Evolutionary conservation across 2,329 filamentous ascomycete species (phyloP).

Genomic region (Ophiostoma pallidulum): DNA sequence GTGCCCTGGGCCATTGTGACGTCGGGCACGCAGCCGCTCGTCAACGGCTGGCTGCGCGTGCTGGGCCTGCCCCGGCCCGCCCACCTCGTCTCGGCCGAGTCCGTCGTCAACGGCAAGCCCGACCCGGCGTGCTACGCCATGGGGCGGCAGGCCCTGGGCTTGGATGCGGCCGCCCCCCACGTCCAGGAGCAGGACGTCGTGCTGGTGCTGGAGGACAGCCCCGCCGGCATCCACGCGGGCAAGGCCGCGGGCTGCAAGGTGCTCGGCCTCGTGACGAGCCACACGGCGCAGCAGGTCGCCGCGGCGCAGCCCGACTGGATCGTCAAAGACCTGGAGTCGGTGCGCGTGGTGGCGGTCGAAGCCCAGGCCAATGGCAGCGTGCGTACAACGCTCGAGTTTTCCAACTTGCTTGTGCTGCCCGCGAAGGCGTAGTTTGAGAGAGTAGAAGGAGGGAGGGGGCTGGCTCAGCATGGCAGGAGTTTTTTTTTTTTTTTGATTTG

Average conservation of each 20-base stretch:
- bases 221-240: conserved; percentile 72
- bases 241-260: conserved; percentile 82
- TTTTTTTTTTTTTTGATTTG: background rate
- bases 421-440: background rate
- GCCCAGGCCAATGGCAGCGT: conserved; percentile 39
- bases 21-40: conserved; percentile 58
- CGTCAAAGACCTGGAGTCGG: conserved; percentile 66
- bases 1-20: conserved; percentile 83
- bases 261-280: conserved; percentile 75
- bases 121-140: conserved; percentile 66
- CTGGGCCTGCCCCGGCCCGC: conserved; percentile 56
- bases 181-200: too few species aligned
- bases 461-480: too few species aligned
- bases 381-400: conserved; percentile 51
- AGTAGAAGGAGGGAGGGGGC: too few species aligned
- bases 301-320: conserved; percentile 82
- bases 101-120: conserved; percentile 66
- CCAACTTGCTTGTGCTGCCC: conserved; percentile 41
- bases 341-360: conserved; percentile 50
- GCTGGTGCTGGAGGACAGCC: conserved; percentile 81
- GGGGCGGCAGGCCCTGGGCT: conserved; percentile 52
- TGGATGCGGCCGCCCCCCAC: too few species aligned
- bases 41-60: conserved; percentile 62
- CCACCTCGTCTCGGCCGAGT: conserved; percentile 65
- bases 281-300: conserved; percentile 60